phyloP scores from a whole-genome alignment of 2,329 filamentous ascomycete genomes.

The Botrytis paeoniae region DNA sequence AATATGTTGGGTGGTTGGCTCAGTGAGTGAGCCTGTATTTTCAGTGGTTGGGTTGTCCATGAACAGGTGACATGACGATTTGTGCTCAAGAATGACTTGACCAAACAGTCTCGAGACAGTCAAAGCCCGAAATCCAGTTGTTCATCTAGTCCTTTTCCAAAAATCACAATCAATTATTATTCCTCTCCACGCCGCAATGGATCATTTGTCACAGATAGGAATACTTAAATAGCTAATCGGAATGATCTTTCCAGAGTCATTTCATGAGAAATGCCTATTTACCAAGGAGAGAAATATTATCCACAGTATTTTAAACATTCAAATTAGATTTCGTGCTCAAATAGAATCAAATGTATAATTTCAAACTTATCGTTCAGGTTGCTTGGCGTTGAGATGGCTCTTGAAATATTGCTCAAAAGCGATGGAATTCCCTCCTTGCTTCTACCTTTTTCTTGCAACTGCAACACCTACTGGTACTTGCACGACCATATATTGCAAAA shows the following conservation, averaged over 20 bases:
- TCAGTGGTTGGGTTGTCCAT: neutral
- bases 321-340: neutral
- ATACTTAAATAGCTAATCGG: neutral
- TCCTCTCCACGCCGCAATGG: neutral
- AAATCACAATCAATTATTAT: neutral
- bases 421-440: neutral
- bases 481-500: neutral
- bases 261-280: neutral
- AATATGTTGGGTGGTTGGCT: too few species aligned
- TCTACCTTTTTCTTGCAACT: neutral
- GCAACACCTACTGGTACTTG: neutral
- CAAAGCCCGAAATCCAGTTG: neutral
- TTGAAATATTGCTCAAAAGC: neutral
- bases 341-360: too few species aligned
- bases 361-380: neutral
- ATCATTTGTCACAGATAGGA: neutral
- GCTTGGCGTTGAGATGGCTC: too few species aligned
- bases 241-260: neutral
- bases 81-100: neutral
- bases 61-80: neutral
- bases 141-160: neutral
- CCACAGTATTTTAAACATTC: neutral
- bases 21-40: neutral
- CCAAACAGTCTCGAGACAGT: too few species aligned
- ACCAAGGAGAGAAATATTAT: neutral